phyloP scores from a whole-genome alignment of 108 stramenopile genomes.

The Skeletonema marinoi region DNA sequence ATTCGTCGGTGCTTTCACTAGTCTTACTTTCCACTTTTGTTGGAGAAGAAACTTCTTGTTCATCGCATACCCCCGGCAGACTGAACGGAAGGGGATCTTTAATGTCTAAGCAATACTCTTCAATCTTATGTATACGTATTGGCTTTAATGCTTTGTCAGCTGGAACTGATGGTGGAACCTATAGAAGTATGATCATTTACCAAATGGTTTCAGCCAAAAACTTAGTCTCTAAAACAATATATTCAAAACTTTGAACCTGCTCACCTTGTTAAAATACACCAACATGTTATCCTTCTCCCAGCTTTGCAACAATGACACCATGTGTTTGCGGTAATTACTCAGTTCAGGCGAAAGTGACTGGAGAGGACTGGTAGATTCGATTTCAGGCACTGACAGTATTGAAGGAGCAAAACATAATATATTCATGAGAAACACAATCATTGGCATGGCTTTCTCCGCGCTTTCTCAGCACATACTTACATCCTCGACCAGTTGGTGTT shows the following conservation, averaged over 20 bases:
- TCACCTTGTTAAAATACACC: slow-evolving; percentile 84
- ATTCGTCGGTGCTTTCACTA: not conserved
- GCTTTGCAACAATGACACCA: slow-evolving; percentile 49
- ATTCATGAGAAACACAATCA: not conserved
- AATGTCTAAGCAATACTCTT: slow-evolving; percentile 61
- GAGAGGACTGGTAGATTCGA: slow-evolving; percentile 58
- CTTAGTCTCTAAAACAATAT: not conserved
- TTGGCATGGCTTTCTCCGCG: not conserved
- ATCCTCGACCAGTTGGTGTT: slow-evolving; percentile 27
- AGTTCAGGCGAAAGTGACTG: slow-evolving; percentile 65
- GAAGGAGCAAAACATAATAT: not conserved
- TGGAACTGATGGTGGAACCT: slow-evolving; percentile 70
- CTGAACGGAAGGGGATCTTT: slow-evolving; percentile 72
- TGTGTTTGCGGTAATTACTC: slow-evolving; percentile 71
- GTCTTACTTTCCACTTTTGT: not conserved
- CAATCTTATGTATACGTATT: slow-evolving; percentile 66
- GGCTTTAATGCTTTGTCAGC: slow-evolving; percentile 66
- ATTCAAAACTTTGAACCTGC: not conserved
- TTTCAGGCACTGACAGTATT: slow-evolving; percentile 60
- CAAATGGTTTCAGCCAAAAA: not conserved
- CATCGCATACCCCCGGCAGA: not conserved
- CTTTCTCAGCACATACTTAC: slow-evolving; percentile 1
- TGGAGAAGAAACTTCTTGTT: not conserved
- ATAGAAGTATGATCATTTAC: not conserved
- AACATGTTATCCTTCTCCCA: slow-evolving; percentile 87